phyloP scores from a whole-genome alignment of 2,329 filamentous ascomycete genomes.

The Thyridium curvatum region DNA sequence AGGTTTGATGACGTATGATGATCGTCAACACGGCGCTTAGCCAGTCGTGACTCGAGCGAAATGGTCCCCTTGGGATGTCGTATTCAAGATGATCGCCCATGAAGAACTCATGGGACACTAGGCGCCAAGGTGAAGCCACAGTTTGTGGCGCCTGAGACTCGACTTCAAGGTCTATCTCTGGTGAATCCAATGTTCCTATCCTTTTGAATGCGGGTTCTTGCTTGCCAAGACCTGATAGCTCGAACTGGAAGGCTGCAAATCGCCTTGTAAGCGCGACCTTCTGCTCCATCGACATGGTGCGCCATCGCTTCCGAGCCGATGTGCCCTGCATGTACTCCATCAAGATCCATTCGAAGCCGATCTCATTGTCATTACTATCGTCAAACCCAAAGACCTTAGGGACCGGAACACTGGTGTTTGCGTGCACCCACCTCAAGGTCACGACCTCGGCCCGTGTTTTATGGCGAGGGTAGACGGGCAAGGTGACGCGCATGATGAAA shows the following conservation, averaged over 20 bases:
- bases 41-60: slow-evolving; percentile 24
- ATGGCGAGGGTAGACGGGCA: slow-evolving; percentile 25
- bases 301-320: slow-evolving; percentile 6
- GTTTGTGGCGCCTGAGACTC: too few relatives aligned
- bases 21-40: slow-evolving; percentile 16
- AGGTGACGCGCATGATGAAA: slow-evolving; percentile 23
- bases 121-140: slow-evolving; percentile 7
- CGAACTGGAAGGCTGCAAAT: slow-evolving; percentile 18
- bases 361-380: slow-evolving; percentile 20
- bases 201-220: slow-evolving; percentile 9
- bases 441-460: slow-evolving; percentile 31
- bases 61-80: slow-evolving; percentile 24
- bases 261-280: slow-evolving; percentile 20
- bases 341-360: slow-evolving; percentile 34
- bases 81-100: slow-evolving; percentile 18
- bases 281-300: slow-evolving; percentile 16
- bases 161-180: background rate
- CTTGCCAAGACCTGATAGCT: slow-evolving; percentile 12
- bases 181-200: slow-evolving; percentile 13
- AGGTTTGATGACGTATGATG: slow-evolving; percentile 14
- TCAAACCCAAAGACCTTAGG: slow-evolving; percentile 25
- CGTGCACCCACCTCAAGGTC: slow-evolving; percentile 24
- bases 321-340: slow-evolving; percentile 14
- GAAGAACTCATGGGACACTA: slow-evolving; percentile 23
- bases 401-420: slow-evolving; percentile 23